Percentiles rank a stretch among this genome's conserved stretches.
Evolutionary conservation across 257 asterid species (phyloP).

Genomic region (Solanum medicagineum): DNA sequence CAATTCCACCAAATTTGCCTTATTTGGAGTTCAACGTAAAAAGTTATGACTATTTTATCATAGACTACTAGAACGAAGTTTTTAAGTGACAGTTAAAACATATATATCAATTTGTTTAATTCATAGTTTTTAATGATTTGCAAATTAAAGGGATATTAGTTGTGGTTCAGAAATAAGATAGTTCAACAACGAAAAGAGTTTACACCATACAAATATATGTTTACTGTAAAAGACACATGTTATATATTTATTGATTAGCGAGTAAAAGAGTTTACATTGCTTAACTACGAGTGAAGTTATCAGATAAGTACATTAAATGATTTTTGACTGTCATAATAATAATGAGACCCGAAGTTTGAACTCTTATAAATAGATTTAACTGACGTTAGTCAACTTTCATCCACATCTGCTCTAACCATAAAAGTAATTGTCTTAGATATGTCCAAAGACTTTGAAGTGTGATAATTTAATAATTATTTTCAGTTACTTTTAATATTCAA

Average conservation of each 20-base stretch:
- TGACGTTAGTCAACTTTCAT: neutral
- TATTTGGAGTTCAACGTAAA: too few relatives aligned
- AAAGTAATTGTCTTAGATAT: neutral
- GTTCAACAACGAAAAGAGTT: neutral
- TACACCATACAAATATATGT: neutral
- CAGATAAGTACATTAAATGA: neutral
- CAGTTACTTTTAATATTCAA: neutral
- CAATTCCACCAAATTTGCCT: too few relatives aligned
- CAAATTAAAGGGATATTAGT: neutral
- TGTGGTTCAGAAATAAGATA: neutral
- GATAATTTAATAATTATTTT: neutral
- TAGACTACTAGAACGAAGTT: too few relatives aligned
- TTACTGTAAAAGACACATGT: neutral
- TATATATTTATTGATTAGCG: neutral
- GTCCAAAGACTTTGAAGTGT: neutral
- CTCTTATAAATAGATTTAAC: neutral
- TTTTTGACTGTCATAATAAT: neutral
- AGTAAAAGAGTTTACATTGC: neutral
- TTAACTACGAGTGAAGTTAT: neutral
- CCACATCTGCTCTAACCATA: neutral
- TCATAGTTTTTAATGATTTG: neutral
- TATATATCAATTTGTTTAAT: neutral
- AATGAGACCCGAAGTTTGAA: neutral
- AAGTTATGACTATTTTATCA: too few relatives aligned
- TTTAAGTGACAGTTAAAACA: neutral